A percentile compares a stretch with the other conserved stretches of the same genome.
phyloP scores from a whole-genome alignment of 2,329 filamentous ascomycete genomes.

The Aspergillus thermomutatus region DNA sequence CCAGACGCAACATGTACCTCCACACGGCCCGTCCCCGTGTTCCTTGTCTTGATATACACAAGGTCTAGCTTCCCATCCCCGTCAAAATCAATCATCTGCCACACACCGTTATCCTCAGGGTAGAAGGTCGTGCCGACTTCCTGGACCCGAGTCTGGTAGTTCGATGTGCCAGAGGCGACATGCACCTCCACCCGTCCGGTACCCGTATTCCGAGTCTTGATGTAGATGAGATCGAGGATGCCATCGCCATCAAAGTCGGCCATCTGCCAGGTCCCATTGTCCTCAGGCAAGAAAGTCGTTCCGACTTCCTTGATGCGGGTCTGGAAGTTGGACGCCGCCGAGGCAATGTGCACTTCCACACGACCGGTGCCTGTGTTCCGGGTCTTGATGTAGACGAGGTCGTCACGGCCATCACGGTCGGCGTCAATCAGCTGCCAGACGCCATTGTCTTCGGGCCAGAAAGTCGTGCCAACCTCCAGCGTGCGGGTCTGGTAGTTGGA shows the following conservation, averaged over 20 bases:
- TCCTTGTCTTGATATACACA: conserved; percentile 6
- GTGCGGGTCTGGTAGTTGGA: conserved; percentile 49
- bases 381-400: conserved; percentile 15
- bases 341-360: conserved; percentile 14
- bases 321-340: conserved; percentile 24
- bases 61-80: neutral
- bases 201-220: conserved; percentile 12
- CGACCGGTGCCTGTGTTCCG: conserved; percentile 11
- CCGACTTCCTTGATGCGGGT: conserved; percentile 63
- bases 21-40: conserved; percentile 4
- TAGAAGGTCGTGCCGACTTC: conserved; percentile 8
- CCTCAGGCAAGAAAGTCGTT: conserved; percentile 48
- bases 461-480: conserved; percentile 64
- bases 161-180: conserved; percentile 13
- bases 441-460: conserved; percentile 19
- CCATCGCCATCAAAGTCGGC: conserved; percentile 11
- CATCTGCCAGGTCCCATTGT: conserved; percentile 12
- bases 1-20: conserved; percentile 7
- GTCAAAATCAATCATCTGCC: neutral
- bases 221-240: conserved; percentile 12
- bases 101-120: conserved; percentile 6
- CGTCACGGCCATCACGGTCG: conserved; percentile 10
- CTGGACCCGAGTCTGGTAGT: conserved; percentile 10
- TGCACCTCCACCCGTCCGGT: conserved; percentile 13
- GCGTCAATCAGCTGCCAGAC: conserved; percentile 10